These are phyloP conservation scores for Aegilops speltoides DNA, from an alignment of 176 grass and related monocot species.

Conservation along the genomic window DNA sequence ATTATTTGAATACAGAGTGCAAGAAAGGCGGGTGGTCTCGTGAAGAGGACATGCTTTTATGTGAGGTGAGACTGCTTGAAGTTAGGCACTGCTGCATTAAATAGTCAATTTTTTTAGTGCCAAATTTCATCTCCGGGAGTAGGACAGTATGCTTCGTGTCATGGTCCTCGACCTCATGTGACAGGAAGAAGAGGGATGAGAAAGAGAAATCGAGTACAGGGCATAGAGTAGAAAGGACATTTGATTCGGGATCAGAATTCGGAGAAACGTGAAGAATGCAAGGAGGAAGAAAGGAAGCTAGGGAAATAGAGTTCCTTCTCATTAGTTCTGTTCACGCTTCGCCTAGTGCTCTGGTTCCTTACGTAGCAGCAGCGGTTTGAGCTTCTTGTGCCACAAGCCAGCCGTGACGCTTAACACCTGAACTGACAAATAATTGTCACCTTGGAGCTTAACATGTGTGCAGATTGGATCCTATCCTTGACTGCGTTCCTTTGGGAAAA, in stretches of 20 bases:
- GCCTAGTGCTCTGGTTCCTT: no score
- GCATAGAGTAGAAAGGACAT: neutral
- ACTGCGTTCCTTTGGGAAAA: neutral
- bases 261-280: no score
- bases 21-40: slow-evolving; percentile 97
- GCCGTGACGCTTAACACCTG: no score
- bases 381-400: no score
- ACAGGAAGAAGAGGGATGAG: neutral
- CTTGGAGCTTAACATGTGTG: neutral
- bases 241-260: no score
- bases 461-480: neutral
- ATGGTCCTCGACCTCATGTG: neutral
- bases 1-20: slow-evolving; percentile 96
- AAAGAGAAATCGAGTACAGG: neutral
- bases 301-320: no score
- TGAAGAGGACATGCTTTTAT: slow-evolving; percentile 88
- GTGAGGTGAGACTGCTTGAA: slow-evolving; percentile 65
- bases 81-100: neutral
- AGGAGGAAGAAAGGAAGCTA: no score
- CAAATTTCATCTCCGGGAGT: neutral
- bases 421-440: neutral
- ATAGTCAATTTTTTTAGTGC: neutral
- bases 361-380: no score
- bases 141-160: neutral
- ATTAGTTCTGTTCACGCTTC: no score